A percentile compares a stretch with the other conserved stretches of the same genome.
These are phyloP conservation scores for Calamus simplicifolius DNA, from an alignment of 176 grass and related monocot species.

Conservation along the genomic window DNA sequence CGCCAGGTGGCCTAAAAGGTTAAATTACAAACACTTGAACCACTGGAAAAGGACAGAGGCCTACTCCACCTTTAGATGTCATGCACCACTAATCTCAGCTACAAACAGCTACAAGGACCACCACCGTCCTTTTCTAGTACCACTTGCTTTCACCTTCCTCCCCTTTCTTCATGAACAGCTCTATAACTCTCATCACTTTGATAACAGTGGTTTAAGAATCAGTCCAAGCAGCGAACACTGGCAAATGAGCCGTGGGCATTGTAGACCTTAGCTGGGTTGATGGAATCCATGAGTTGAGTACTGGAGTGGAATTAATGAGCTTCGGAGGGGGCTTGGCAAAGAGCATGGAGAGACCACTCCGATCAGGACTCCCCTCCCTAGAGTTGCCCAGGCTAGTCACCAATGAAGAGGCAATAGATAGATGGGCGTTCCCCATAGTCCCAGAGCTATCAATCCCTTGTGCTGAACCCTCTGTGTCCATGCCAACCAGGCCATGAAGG, in stretches of 20 bases:
- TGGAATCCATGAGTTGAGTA: constrained; percentile 49
- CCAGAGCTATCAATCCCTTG: background rate
- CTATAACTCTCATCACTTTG: too few species aligned
- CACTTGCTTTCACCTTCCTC: too few species aligned
- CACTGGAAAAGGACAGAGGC: constrained; percentile 27
- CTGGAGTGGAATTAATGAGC: constrained; percentile 19
- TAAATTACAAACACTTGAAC: constrained; percentile 17
- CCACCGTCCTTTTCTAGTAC: background rate
- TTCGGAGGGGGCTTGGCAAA: constrained; percentile 47
- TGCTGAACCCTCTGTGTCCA: constrained; percentile 10
- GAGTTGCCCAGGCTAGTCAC: constrained; percentile 36
- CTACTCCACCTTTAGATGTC: constrained; percentile 13
- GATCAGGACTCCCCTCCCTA: constrained; percentile 55
- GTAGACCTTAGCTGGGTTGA: constrained; percentile 29
- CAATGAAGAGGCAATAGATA: constrained; percentile 37
- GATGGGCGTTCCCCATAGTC: constrained; percentile 3
- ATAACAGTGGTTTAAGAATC: constrained; percentile 35
- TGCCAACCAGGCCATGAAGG: constrained; percentile 29
- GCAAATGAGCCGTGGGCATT: constrained; percentile 65
- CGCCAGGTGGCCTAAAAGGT: constrained; percentile 14
- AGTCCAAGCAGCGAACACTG: constrained; percentile 75
- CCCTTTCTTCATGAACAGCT: too few species aligned
- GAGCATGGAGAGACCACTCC: constrained; percentile 53
- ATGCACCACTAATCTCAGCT: constrained; percentile 19
- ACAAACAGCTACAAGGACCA: constrained; percentile 13